These are phyloP conservation scores for Termitomyces sp. DNA, from an alignment of 768 basidiomycete genomes.

Conservation along the genomic window DNA sequence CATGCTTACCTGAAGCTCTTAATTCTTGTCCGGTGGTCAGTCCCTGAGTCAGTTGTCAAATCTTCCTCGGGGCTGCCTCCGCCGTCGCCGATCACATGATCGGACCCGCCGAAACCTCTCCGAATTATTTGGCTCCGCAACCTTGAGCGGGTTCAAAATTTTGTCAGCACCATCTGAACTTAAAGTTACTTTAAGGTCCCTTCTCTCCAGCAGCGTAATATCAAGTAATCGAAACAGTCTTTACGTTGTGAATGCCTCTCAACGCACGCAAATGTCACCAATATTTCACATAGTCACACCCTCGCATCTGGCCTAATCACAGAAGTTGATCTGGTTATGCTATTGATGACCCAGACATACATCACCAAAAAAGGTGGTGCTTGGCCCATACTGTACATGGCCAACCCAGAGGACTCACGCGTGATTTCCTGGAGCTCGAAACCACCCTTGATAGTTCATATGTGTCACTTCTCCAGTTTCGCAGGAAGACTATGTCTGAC, in stretches of 20 bases:
- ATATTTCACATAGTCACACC: too few relatives aligned
- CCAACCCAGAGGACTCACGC: too few relatives aligned
- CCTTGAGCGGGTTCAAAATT: background rate
- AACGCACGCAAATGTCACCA: background rate
- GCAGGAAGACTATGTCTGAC: background rate
- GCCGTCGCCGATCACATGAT: background rate
- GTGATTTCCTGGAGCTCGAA: background rate
- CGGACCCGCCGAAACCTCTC: background rate
- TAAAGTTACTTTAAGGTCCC: too few relatives aligned
- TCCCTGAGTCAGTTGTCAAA: background rate
- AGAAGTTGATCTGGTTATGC: too few relatives aligned
- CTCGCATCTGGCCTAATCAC: too few relatives aligned
- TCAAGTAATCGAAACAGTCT: background rate
- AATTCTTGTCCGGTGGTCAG: too few relatives aligned
- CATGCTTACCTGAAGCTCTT: background rate
- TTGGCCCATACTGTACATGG: too few relatives aligned
- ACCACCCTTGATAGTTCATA: background rate
- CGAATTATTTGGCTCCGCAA: background rate
- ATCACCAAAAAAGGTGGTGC: too few relatives aligned
- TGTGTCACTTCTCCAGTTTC: background rate
- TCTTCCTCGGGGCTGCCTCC: background rate
- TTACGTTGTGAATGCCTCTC: background rate
- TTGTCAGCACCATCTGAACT: background rate
- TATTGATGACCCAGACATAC: too few relatives aligned
- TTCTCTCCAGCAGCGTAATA: background rate